Evolutionary conservation across 768 basidiomycete species (phyloP).

Genomic region (Phanerochaete carnosa): DNA sequence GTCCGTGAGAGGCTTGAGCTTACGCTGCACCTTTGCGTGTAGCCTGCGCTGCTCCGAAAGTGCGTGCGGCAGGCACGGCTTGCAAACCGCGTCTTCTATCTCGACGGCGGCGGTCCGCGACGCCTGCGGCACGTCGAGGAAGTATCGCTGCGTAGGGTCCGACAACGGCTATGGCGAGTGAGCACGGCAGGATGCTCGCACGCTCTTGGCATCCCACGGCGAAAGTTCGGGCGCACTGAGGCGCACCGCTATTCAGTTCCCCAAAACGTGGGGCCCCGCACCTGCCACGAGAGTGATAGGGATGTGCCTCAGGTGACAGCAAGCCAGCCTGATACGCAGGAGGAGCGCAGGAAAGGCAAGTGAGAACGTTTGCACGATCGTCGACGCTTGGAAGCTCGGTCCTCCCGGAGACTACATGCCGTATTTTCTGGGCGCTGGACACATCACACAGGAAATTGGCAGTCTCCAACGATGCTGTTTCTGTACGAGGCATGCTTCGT

Average conservation of each 20-base stretch:
- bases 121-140: background rate
- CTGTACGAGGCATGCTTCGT: no score
- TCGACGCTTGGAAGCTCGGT: background rate
- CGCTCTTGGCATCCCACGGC: constrained; percentile 1
- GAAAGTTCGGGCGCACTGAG: constrained; percentile 8
- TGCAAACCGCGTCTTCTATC: background rate
- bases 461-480: no score
- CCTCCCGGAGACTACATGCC: background rate
- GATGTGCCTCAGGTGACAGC: background rate
- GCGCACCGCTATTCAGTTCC: constrained; percentile 2
- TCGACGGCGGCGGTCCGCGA: background rate
- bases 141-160: background rate
- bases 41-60: background rate
- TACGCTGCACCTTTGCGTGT: background rate
- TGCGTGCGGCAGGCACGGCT: background rate
- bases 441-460: no score
- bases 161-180: background rate
- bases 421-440: no score
- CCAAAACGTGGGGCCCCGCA: constrained; percentile 5
- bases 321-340: no score
- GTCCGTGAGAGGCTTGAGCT: constrained; percentile 1
- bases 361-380: background rate
- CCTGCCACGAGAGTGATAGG: background rate
- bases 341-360: background rate
- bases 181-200: constrained; percentile 8